A percentile compares a stretch with the other conserved stretches of the same genome.
phyloP scores from a whole-genome alignment of 2,329 filamentous ascomycete genomes.

The Hawksworthiomyces lignivorus region DNA sequence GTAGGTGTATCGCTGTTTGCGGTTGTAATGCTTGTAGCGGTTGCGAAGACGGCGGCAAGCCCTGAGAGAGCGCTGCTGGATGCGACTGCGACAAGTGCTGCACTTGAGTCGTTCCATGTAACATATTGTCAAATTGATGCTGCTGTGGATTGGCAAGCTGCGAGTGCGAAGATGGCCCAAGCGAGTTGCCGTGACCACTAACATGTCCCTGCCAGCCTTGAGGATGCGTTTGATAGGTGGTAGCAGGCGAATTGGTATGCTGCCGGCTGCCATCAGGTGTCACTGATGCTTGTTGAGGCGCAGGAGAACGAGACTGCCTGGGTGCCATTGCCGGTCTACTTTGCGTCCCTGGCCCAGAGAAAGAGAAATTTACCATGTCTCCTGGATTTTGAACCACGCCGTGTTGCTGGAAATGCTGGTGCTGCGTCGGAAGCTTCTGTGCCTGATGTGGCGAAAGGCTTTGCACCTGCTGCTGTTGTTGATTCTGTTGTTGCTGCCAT shows the following conservation, averaged over 20 bases:
- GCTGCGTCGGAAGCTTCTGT: not conserved
- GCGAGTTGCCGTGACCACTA: not conserved
- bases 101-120: too few species aligned
- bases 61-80: not conserved
- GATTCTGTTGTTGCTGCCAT: conserved; percentile 10
- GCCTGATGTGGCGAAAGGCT: conserved; percentile 4
- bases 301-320: not conserved
- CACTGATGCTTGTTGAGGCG: conserved; percentile 1
- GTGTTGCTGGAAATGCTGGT: conserved; percentile 3
- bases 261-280: not conserved
- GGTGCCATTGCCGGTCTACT: not conserved
- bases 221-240: not conserved
- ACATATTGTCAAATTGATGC: too few species aligned
- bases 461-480: not conserved
- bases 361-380: not conserved
- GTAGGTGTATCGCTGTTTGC: too few species aligned
- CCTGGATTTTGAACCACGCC: not conserved
- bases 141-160: not conserved
- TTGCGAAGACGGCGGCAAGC: too few species aligned
- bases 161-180: not conserved
- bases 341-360: not conserved
- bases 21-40: too few species aligned
- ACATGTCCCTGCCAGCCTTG: conserved; percentile 1
- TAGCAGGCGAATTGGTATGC: not conserved
- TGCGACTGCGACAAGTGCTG: not conserved